Conservation (phyloP, 1,284 basidiomycete species). For the Stygiomarasmius scandens region DNA sequence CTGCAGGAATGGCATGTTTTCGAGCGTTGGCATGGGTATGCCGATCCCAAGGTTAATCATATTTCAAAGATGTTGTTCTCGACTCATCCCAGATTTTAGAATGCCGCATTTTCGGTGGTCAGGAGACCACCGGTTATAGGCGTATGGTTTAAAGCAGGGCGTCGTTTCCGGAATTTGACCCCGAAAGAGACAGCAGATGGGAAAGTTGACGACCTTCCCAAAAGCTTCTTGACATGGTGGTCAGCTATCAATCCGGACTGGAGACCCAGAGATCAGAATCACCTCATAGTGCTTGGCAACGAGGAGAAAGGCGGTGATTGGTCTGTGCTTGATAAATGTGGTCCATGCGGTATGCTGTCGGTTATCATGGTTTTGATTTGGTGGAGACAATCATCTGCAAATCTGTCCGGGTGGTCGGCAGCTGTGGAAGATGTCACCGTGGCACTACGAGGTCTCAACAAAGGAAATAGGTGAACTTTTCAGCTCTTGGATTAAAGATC, state of each 20-base stretch:
- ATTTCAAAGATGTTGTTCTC: neutral
- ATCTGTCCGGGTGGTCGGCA: neutral
- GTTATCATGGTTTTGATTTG: neutral
- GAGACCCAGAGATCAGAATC: neutral
- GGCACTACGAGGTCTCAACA: neutral
- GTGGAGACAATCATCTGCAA: neutral
- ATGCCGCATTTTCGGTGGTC: neutral
- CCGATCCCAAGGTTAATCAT: neutral
- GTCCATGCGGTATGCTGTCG: neutral
- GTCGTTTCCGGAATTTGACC: neutral
- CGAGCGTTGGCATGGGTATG: neutral
- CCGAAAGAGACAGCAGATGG: neutral
- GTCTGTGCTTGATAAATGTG: neutral
- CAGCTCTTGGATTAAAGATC: too few species aligned
- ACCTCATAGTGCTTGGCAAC: neutral
- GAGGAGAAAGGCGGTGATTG: neutral
- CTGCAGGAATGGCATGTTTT: neutral
- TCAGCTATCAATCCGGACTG: neutral
- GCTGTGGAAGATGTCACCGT: neutral
- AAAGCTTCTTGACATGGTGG: neutral
- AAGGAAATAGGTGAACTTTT: neutral
- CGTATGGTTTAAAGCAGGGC: neutral
- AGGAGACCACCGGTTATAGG: neutral
- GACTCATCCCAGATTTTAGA: neutral
- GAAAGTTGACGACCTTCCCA: neutral